A percentile compares a stretch with the other conserved stretches of the same genome.
phyloP scores from a whole-genome alignment of 2,329 filamentous ascomycete species.

The Diaporthe amygdali region DNA sequence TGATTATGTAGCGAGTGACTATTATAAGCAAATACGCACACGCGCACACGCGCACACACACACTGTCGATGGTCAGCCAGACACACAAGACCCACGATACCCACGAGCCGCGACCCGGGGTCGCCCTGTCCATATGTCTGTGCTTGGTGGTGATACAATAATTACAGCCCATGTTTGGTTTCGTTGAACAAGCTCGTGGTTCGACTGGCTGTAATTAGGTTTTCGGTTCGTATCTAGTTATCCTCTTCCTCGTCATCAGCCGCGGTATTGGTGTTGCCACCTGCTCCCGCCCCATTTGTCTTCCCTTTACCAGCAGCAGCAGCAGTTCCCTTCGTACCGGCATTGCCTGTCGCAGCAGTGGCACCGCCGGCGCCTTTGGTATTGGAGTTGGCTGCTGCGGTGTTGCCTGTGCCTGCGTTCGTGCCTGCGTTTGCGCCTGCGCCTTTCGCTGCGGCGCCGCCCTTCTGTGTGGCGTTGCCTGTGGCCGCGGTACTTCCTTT shows the following conservation, averaged over 20 bases:
- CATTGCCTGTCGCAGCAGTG: background rate
- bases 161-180: too few species aligned
- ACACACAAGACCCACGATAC: background rate
- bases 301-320: background rate
- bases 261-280: background rate
- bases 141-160: background rate
- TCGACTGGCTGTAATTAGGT: background rate
- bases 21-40: background rate
- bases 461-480: background rate
- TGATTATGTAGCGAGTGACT: background rate
- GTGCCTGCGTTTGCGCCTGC: background rate
- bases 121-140: background rate
- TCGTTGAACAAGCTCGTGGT: background rate
- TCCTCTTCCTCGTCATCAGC: background rate
- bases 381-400: background rate
- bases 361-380: background rate
- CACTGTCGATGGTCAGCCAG: background rate
- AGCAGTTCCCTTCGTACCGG: background rate
- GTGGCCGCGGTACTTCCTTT: background rate
- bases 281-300: too few species aligned
- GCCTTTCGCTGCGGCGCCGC: background rate
- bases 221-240: background rate
- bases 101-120: background rate
- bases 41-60: background rate
- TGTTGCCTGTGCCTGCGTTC: background rate